A percentile compares a stretch with the other conserved stretches of the same genome.
Conservation (phyloP, 371 early-diverging fungal genomes). For the Lichtheimia ramosa region DNA sequence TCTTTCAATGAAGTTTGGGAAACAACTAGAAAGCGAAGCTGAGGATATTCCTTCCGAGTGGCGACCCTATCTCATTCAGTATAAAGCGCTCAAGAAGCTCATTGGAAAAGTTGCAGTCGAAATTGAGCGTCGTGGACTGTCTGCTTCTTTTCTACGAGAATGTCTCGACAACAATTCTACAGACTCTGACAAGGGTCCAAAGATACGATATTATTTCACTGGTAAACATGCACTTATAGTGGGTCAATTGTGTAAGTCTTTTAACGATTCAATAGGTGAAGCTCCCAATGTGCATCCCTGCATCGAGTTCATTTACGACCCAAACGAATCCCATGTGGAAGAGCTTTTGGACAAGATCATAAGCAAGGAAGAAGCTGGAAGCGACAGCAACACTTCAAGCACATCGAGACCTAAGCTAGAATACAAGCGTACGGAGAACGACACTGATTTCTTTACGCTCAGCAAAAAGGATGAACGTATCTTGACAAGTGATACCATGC, state of each 20-base stretch:
- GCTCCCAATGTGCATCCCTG: slow-evolving; percentile 42
- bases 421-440: slow-evolving; percentile 31
- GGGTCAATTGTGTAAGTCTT: background rate
- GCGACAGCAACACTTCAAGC: background rate
- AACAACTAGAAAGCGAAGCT: slow-evolving; percentile 67
- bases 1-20: slow-evolving; percentile 72
- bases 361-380: background rate
- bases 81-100: slow-evolving; percentile 65
- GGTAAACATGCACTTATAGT: slow-evolving; percentile 27
- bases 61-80: slow-evolving; percentile 67
- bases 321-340: slow-evolving; percentile 21
- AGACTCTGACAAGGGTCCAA: slow-evolving; percentile 23
- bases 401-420: slow-evolving; percentile 20
- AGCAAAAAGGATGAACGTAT: background rate
- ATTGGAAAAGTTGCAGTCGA: slow-evolving; percentile 68
- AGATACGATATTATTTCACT: slow-evolving; percentile 55
- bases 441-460: slow-evolving; percentile 42
- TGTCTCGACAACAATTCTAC: slow-evolving; percentile 34
- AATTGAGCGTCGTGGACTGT: slow-evolving; percentile 59
- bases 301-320: slow-evolving; percentile 42
- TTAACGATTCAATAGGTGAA: slow-evolving; percentile 22
- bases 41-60: slow-evolving; percentile 70
- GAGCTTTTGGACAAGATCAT: slow-evolving; percentile 15
- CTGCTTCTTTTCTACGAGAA: slow-evolving; percentile 50
- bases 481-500: background rate